Evolutionary conservation across 2,329 filamentous ascomycete species (phyloP).

Genomic region (Calonectria honghensis): DNA sequence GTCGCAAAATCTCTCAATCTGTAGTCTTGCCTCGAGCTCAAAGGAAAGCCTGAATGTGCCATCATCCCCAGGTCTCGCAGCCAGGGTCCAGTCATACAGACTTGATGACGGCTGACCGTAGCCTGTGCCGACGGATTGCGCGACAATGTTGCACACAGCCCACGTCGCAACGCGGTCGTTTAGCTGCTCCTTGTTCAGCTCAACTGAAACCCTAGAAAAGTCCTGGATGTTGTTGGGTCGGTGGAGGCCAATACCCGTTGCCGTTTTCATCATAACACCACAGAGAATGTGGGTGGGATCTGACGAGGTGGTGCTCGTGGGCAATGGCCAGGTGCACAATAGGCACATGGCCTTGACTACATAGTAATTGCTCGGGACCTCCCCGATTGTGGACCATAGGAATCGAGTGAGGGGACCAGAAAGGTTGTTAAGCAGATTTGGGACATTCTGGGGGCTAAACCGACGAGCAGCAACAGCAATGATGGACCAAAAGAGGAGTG

Average conservation of each 20-base stretch:
- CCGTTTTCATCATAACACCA: slow-evolving; percentile 91
- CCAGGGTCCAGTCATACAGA: slow-evolving; percentile 84
- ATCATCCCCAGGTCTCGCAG: slow-evolving; percentile 75
- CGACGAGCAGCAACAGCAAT: slow-evolving; percentile 84
- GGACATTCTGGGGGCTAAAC: slow-evolving; percentile 74
- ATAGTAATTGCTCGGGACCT: slow-evolving; percentile 86
- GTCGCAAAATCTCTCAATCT: slow-evolving; percentile 84
- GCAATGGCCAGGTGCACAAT: slow-evolving; percentile 87
- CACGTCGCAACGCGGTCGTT: slow-evolving; percentile 87
- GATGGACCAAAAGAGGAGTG: slow-evolving; percentile 90
- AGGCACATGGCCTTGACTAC: slow-evolving; percentile 88
- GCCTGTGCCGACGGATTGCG: slow-evolving; percentile 87
- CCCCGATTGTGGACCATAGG: slow-evolving; percentile 85
- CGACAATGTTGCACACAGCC: slow-evolving; percentile 90
- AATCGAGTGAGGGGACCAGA: slow-evolving; percentile 81
- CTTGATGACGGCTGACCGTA: slow-evolving; percentile 88
- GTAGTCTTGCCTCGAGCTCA: slow-evolving; percentile 80
- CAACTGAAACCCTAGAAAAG: slow-evolving; percentile 84
- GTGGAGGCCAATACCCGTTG: slow-evolving; percentile 88
- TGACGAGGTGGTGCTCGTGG: slow-evolving; percentile 86
- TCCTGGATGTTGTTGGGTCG: slow-evolving; percentile 88
- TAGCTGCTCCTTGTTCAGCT: slow-evolving; percentile 86
- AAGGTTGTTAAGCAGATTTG: slow-evolving; percentile 79
- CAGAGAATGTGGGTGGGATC: slow-evolving; percentile 89
- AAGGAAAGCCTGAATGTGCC: slow-evolving; percentile 75